Evolutionary conservation across 2,329 filamentous ascomycete species (phyloP), one percentile per base, ranked within the genome.

Genomic region (Trichoderma breve): DNA sequence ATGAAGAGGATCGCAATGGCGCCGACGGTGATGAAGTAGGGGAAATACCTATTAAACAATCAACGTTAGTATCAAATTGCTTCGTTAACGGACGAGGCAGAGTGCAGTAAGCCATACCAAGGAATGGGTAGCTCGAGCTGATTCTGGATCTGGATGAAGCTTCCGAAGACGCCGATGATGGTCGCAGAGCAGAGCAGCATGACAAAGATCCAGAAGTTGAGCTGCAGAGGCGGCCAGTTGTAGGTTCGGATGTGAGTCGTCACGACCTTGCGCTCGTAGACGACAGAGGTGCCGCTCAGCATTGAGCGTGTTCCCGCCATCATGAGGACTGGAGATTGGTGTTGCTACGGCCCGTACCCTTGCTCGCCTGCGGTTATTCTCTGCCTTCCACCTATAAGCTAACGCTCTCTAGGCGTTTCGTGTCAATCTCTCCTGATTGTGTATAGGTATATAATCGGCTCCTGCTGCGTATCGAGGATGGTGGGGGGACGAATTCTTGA

Each of bases 201-300:
- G 75, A 91, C 82, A 64, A 92, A 82, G 77, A 92, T 88, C 89
- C 90, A 91, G 65, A 91, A 81, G 77, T 91, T 91, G 72, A 92
- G 84, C 80, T 90, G 88, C 70, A 89, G 80, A n/a, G 88, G 88
- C 21, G 90, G 90, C 90, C 90, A 92, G 82, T 89, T 89, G 83
- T 92, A 92, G 55, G 86, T 86, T 77, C 88, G 87, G 4, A 89
- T 79, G 74, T 83, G 81, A 64, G 79, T 84, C 39, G 51, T 66
- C 73, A 82, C 77, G 51, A 83, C 75, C 70, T 82, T 82, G 57
- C 83, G 83, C 72, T 83, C 81, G 78, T 85, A 83, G 71, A 83
- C 80, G 77, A 82, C 76, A 39, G 85, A 86, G 73, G 78, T 80
- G 55, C 81, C 81, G 74, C 73, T 83, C 55, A 73, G 36, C 70